These are phyloP conservation scores for Jacaranda copaia DNA, from an alignment of 257 asterid species.

Conservation along the genomic window DNA sequence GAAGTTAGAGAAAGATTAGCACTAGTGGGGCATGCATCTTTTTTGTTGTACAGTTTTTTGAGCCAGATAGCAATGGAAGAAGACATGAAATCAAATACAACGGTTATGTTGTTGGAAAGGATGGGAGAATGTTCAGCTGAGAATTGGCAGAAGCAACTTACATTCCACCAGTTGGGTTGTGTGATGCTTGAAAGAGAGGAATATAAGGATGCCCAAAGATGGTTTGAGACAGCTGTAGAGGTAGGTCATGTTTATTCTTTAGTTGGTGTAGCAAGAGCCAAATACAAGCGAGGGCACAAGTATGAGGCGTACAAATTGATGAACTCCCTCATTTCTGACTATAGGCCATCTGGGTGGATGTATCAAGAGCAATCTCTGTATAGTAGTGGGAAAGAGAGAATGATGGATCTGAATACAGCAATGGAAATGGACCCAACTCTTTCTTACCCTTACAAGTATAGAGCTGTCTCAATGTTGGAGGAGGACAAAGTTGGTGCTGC, in stretches of 20 bases:
- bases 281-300: slow-evolving; percentile 71
- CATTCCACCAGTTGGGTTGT: slow-evolving; percentile 74
- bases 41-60: slow-evolving; percentile 60
- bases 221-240: slow-evolving; percentile 63
- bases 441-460: slow-evolving; percentile 66
- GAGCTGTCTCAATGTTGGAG: slow-evolving; percentile 57
- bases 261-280: slow-evolving; percentile 68
- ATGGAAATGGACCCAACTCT: slow-evolving; percentile 81
- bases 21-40: slow-evolving; percentile 68
- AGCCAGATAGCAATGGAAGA: slow-evolving; percentile 75
- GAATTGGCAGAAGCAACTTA: slow-evolving; percentile 72
- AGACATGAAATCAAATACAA: slow-evolving; percentile 64
- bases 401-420: slow-evolving; percentile 61
- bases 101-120: slow-evolving; percentile 71
- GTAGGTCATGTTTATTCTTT: slow-evolving; percentile 69
- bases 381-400: slow-evolving; percentile 59
- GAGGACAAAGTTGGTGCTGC: slow-evolving; percentile 56
- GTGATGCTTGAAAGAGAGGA: slow-evolving; percentile 78
- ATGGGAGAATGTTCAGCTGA: slow-evolving; percentile 65
- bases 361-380: slow-evolving; percentile 77
- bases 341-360: slow-evolving; percentile 75
- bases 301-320: slow-evolving; percentile 68
- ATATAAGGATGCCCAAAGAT: slow-evolving; percentile 75
- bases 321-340: slow-evolving; percentile 62
- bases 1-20: slow-evolving; percentile 60